Conservation (phyloP, 2,329 filamentous ascomycete species). For the Xylariomycetidae sp. region DNA sequence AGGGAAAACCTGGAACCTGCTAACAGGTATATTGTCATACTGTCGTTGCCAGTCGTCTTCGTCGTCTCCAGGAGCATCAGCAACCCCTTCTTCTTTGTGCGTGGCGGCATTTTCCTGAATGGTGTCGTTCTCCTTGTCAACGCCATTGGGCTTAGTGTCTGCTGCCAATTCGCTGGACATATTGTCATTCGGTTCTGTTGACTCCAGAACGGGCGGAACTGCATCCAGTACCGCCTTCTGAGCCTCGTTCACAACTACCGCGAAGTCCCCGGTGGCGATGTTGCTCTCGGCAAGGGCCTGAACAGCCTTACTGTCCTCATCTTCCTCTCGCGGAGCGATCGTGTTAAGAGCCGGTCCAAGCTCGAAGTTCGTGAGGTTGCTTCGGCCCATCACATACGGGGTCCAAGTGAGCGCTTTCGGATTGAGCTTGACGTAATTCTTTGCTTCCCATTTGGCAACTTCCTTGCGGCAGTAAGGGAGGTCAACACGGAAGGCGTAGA, state of each 20-base stretch:
- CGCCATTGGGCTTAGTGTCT: constrained; percentile 20
- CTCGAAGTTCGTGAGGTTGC: constrained; percentile 76
- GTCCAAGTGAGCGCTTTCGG: constrained; percentile 84
- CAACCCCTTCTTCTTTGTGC: constrained; percentile 11
- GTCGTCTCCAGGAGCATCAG: constrained; percentile 20
- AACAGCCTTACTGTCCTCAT: constrained; percentile 40
- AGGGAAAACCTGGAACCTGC: constrained; percentile 74
- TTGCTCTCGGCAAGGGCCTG: constrained; percentile 25
- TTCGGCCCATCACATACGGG: constrained; percentile 91
- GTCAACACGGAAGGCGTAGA: constrained; percentile 86
- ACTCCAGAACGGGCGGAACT: constrained; percentile 29
- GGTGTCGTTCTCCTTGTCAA: constrained; percentile 17
- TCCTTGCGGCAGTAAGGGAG: constrained; percentile 80
- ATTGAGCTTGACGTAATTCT: constrained; percentile 81
- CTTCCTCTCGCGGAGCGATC: constrained; percentile 79
- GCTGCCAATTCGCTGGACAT: constrained; percentile 9
- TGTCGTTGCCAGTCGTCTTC: constrained; percentile 38
- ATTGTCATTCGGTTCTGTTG: constrained; percentile 33
- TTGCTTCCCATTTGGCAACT: constrained; percentile 81
- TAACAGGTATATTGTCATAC: constrained; percentile 57
- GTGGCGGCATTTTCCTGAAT: constrained; percentile 1
- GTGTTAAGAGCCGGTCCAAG: constrained; percentile 75
- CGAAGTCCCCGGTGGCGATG: constrained; percentile 26
- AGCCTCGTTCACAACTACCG: constrained; percentile 11
- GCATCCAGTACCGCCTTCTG: constrained; percentile 26